Conservation (phyloP, 2,329 filamentous ascomycete genomes). For the Neoscytalidium dimidiatum region DNA sequence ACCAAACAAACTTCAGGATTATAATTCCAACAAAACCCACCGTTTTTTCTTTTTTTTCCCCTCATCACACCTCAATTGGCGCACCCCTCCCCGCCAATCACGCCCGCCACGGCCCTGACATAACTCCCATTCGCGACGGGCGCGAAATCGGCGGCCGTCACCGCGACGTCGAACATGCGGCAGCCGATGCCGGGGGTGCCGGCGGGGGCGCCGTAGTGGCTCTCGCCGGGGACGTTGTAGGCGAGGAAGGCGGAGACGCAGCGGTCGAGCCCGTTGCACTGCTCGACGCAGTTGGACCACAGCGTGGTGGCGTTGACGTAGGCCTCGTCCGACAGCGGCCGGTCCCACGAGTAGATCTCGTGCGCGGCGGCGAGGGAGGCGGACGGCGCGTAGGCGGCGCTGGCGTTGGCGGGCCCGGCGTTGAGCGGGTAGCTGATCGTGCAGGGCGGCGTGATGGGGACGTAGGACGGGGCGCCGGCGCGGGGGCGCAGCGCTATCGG, state of each 20-base stretch:
- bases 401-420: not conserved
- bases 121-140: not conserved
- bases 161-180: slow-evolving; percentile 1
- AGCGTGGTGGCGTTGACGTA: slow-evolving; percentile 12
- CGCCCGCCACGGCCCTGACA: slow-evolving; percentile 1
- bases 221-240: slow-evolving; percentile 15
- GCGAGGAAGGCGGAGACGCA: slow-evolving; percentile 11
- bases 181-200: slow-evolving; percentile 11
- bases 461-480: slow-evolving; percentile 15
- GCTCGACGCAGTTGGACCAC: slow-evolving; percentile 13
- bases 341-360: slow-evolving; percentile 18
- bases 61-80: not conserved
- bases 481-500: not conserved
- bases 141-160: not conserved
- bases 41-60: not conserved
- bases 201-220: not conserved
- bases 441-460: slow-evolving; percentile 8
- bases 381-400: slow-evolving; percentile 30
- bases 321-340: not conserved
- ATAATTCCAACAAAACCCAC: too few species aligned
- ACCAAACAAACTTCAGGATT: too few species aligned
- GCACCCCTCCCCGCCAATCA: not conserved
- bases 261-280: slow-evolving; percentile 16
- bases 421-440: not conserved
- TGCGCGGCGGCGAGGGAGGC: not conserved